Evolutionary conservation across 345 rosid genomes (phyloP).

Genomic region (Eucalyptus pauciflora): DNA sequence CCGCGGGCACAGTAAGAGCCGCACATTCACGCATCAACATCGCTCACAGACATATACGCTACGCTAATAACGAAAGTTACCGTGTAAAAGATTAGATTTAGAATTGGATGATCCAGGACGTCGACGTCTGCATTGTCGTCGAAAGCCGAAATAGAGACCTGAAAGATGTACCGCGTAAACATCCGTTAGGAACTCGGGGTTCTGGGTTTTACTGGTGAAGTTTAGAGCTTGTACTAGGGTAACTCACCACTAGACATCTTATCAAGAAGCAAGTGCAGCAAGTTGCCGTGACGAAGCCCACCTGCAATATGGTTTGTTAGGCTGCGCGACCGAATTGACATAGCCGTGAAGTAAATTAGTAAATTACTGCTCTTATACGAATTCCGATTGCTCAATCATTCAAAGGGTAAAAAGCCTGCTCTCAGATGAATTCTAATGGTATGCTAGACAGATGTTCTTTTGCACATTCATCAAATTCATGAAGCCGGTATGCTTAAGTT

Average conservation of each 20-base stretch:
- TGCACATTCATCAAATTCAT: not conserved
- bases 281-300: constrained; percentile 60
- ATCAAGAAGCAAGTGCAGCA: constrained; percentile 73
- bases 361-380: not conserved
- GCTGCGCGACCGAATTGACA: not conserved
- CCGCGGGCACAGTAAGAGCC: not conserved
- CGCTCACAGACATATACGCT: accelerated
- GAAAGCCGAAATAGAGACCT: constrained; percentile 38
- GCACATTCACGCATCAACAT: not conserved
- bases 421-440: not conserved
- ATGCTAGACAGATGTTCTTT: not conserved
- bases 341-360: not conserved
- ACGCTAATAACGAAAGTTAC: constrained; percentile 9
- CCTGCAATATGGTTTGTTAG: constrained; percentile 20
- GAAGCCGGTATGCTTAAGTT: accelerated
- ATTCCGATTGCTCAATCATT: not conserved
- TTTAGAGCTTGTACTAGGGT: no score
- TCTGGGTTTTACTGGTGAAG: not conserved
- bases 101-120: constrained; percentile 56
- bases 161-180: not conserved
- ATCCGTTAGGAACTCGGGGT: not conserved
- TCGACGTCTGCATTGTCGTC: constrained; percentile 45
- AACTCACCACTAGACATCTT: constrained; percentile 64
- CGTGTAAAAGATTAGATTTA: constrained; percentile 56
- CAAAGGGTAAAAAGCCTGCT: not conserved